These are phyloP conservation scores for Irpex sp. DNA, from an alignment of 1,284 basidiomycete genomes.

Conservation along the genomic window DNA sequence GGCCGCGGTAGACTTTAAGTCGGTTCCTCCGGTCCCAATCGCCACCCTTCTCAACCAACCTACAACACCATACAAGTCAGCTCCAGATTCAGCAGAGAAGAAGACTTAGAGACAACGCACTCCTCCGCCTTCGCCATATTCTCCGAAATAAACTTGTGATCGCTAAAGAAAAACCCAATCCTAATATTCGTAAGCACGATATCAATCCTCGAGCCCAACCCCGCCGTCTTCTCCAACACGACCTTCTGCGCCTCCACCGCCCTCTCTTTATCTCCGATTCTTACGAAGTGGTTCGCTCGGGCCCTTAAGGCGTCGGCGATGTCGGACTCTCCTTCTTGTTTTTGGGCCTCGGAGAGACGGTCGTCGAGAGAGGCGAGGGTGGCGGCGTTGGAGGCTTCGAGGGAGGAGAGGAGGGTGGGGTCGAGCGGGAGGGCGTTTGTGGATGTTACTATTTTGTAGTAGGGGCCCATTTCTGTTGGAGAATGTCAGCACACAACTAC, in stretches of 20 bases:
- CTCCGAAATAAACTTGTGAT: constrained; percentile 68
- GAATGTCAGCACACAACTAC: no score
- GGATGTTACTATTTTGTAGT: constrained; percentile 56
- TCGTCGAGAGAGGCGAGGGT: constrained; percentile 77
- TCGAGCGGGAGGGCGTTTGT: constrained; percentile 46
- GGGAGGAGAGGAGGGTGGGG: constrained; percentile 52
- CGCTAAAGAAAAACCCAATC: constrained; percentile 89
- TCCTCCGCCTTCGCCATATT: constrained; percentile 81
- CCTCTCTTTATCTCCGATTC: constrained; percentile 87
- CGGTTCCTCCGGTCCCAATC: constrained; percentile 98
- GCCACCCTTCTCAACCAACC: constrained; percentile 91
- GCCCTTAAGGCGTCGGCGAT: constrained; percentile 84
- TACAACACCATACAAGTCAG: constrained; percentile 25
- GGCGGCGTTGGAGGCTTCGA: constrained; percentile 74
- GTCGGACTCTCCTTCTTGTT: constrained; percentile 91
- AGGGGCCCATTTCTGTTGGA: constrained; percentile 90
- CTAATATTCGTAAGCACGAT: constrained; percentile 86
- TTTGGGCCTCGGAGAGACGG: constrained; percentile 80
- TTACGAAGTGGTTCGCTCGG: constrained; percentile 83
- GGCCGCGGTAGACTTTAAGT: constrained; percentile 91
- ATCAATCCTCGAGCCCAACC: constrained; percentile 91
- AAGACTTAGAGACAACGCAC: constrained; percentile 40
- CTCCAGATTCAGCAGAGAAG: background rate
- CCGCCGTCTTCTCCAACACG: constrained; percentile 89
- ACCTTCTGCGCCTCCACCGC: constrained; percentile 78